Evolutionary conservation across 2,329 filamentous ascomycete species (phyloP), one percentile per base, ranked within the genome.

Genomic region (Colletotrichum costaricense): DNA sequence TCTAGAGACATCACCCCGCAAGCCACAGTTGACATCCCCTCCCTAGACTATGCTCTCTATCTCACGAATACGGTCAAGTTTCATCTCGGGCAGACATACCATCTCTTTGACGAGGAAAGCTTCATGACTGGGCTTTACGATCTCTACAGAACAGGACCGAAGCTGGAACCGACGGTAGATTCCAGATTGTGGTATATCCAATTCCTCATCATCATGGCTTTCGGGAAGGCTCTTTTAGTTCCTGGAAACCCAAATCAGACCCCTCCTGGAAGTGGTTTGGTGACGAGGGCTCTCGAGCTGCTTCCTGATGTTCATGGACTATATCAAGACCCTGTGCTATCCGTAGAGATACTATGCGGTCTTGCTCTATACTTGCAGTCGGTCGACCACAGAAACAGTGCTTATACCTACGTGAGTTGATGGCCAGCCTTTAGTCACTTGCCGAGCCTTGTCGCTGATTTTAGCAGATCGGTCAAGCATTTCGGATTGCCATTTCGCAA

Each of bases 1-100:
- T 57, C 46, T 4, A 49, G 14, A n/a, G 24, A 33, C 6, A 4
- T 42, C 8, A 12, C 14, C 4, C 28, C n/a, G 5, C 38, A 38
- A 5, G 52, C 16, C 24, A 24, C 62, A 16, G 38, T 42, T 3
- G 54, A 65, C 4, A 49, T 73, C 1, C 67, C 67, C 2, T 70
- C 62, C 2, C 38, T 67, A 16, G 67, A 71, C 12, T 70, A 87
- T 75, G 86, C 86, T 6, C 79, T 87, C 2, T 89, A 87, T 67
- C 78, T 90, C 4, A 86, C 89, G 78, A 89, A 88, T 68, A 85
- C 87, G 0, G 87, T 89, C 72, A 89, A 89, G 67, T 90, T 89
- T 54, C 87, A 89, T 69, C 87, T 87, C 66, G 84, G 85, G 1
- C 88, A 88, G 38, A 77, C 89, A 1, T 88, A 88, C 22, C 87